phyloP scores from a whole-genome alignment of 2,329 filamentous ascomycete species.

The Colletotrichum sp. region DNA sequence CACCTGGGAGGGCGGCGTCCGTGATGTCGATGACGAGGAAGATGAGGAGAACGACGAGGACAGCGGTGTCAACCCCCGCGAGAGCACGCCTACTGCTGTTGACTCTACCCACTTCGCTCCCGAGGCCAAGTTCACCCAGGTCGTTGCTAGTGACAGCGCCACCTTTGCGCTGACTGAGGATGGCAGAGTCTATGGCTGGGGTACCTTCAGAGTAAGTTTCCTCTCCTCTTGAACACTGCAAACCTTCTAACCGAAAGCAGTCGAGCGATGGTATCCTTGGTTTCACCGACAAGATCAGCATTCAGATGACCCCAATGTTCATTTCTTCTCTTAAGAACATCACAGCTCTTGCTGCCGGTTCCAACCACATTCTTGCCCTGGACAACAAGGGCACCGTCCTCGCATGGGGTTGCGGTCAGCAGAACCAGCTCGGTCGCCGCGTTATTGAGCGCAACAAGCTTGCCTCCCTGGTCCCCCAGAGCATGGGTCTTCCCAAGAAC shows the following conservation, averaged over 20 bases:
- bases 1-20: constrained; percentile 68
- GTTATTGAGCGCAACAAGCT: constrained; percentile 67
- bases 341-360: constrained; percentile 66
- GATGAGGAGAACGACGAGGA: constrained; percentile 51
- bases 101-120: constrained; percentile 63
- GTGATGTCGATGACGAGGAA: constrained; percentile 55
- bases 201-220: constrained; percentile 67
- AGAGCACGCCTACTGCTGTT: constrained; percentile 70
- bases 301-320: constrained; percentile 49
- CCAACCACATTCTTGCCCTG: constrained; percentile 75
- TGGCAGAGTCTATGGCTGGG: constrained; percentile 83
- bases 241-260: constrained; percentile 24
- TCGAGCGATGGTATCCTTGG: constrained; percentile 69
- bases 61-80: constrained; percentile 72
- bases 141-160: constrained; percentile 76
- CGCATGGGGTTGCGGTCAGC: constrained; percentile 77
- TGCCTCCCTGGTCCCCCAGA: constrained; percentile 66
- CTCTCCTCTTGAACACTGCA: neutral
- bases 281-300: constrained; percentile 59
- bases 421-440: constrained; percentile 66
- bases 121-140: constrained; percentile 66
- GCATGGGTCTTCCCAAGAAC: constrained; percentile 64
- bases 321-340: constrained; percentile 70
- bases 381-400: constrained; percentile 68
- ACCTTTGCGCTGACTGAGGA: constrained; percentile 79